phyloP scores from a whole-genome alignment of 352 stramenopile genomes.

The Phytophthora europaea region DNA sequence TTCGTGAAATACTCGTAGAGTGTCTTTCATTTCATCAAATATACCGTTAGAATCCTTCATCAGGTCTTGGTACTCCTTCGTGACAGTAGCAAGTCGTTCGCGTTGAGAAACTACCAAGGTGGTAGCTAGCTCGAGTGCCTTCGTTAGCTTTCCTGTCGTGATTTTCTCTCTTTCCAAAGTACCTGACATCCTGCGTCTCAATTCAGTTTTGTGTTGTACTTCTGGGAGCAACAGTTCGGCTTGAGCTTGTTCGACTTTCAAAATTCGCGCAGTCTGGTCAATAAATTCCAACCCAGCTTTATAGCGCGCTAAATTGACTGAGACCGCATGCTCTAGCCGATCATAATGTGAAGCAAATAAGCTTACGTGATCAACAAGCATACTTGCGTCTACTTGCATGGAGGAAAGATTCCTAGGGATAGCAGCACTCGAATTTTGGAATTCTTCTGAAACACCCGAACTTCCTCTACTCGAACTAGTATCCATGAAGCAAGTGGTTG shows the following conservation, averaged over 20 bases:
- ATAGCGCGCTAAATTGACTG: slow-evolving; percentile 46
- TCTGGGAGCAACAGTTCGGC: slow-evolving; percentile 61
- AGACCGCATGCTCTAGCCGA: slow-evolving; percentile 40
- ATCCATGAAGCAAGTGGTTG: slow-evolving; percentile 32
- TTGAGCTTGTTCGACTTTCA: slow-evolving; percentile 60
- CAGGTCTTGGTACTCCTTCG: slow-evolving; percentile 65
- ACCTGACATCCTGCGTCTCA: slow-evolving; percentile 65
- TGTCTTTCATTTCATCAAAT: slow-evolving; percentile 41
- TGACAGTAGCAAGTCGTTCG: slow-evolving; percentile 48
- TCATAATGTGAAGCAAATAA: slow-evolving; percentile 51
- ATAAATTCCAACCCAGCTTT: slow-evolving; percentile 59
- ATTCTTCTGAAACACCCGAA: neutral
- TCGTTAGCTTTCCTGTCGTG: slow-evolving; percentile 53
- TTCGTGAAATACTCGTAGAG: slow-evolving; percentile 41
- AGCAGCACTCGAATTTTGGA: neutral
- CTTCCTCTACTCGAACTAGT: neutral
- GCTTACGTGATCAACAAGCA: slow-evolving; percentile 68
- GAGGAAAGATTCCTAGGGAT: slow-evolving; percentile 15
- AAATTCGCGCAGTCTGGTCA: slow-evolving; percentile 57
- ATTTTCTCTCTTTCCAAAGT: slow-evolving; percentile 72
- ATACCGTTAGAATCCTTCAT: slow-evolving; percentile 40
- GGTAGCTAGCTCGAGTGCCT: slow-evolving; percentile 60
- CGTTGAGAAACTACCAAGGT: slow-evolving; percentile 46
- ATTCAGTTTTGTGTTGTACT: slow-evolving; percentile 51
- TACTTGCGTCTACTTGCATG: slow-evolving; percentile 44